These are phyloP conservation scores for Pleurotus platypus DNA, from an alignment of 768 basidiomycete species.

Conservation along the genomic window DNA sequence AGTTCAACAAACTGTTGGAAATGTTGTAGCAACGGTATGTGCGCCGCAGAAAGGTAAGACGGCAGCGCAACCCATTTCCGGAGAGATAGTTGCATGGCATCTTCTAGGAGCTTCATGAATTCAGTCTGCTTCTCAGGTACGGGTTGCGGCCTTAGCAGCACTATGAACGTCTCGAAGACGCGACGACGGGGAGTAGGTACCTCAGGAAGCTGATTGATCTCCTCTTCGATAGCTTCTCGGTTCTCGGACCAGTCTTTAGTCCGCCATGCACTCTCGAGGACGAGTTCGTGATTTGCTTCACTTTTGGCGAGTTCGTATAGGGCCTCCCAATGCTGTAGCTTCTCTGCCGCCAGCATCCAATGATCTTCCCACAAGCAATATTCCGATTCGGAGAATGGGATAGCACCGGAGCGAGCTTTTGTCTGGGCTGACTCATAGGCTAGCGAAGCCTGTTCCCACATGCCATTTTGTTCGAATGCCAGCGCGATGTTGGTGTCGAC, in stretches of 20 bases:
- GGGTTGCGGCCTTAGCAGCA: conserved; percentile 80
- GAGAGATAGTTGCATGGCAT: conserved; percentile 93
- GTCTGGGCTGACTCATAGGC: conserved; percentile 89
- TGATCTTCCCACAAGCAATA: conserved; percentile 99
- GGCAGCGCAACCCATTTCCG: conserved; percentile 96
- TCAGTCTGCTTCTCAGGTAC: conserved; percentile 82
- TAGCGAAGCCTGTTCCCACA: conserved; percentile 91
- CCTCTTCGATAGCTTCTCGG: conserved; percentile 73
- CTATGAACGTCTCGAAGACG: conserved; percentile 95
- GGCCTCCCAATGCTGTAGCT: conserved; percentile 97
- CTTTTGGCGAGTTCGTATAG: conserved; percentile 85
- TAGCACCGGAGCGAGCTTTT: conserved; percentile 73
- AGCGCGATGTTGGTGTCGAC: conserved; percentile 85
- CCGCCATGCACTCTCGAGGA: conserved; percentile 95
- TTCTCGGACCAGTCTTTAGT: conserved; percentile 89
- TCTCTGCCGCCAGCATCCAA: conserved; percentile 94
- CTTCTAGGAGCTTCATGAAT: conserved; percentile 86
- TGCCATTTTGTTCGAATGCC: conserved; percentile 92
- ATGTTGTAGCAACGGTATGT: conserved; percentile 91
- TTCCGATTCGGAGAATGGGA: conserved; percentile 92
- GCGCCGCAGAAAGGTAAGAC: conserved; percentile 81
- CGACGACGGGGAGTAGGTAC: conserved; percentile 92
- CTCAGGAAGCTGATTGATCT: conserved; percentile 76
- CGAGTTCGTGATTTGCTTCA: conserved; percentile 88
- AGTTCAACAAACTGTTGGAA: conserved; percentile 99